Evolutionary conservation across 2,329 filamentous ascomycete species (phyloP).

Genomic region (Hymenoscyphus albidus): DNA sequence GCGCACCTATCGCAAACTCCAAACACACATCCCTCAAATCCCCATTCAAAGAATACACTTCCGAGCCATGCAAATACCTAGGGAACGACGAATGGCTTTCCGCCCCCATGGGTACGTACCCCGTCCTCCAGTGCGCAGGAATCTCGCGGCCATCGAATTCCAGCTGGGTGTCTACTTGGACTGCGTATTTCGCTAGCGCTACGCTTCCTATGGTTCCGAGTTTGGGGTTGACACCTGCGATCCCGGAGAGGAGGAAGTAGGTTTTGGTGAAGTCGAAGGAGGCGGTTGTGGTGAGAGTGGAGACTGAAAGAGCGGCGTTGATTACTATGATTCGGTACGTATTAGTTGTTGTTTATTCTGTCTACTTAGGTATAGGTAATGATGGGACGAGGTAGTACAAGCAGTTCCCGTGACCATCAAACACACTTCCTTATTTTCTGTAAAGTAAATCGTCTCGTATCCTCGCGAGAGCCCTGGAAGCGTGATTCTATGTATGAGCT

Average conservation of each 20-base stretch:
- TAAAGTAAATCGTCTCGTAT: background rate
- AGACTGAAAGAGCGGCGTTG: slow-evolving; percentile 66
- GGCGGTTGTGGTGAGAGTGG: slow-evolving; percentile 57
- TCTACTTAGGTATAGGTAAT: no score
- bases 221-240: slow-evolving; percentile 70
- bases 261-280: slow-evolving; percentile 62
- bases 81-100: slow-evolving; percentile 54
- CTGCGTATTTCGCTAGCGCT: slow-evolving; percentile 63
- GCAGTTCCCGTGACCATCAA: background rate
- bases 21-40: slow-evolving; percentile 52
- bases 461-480: background rate
- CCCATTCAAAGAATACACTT: slow-evolving; percentile 64
- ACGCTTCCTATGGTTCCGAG: slow-evolving; percentile 62
- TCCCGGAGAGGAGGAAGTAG: slow-evolving; percentile 70
- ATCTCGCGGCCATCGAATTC: slow-evolving; percentile 70
- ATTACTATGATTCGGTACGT: slow-evolving; percentile 39
- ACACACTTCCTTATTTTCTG: background rate
- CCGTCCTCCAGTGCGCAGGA: slow-evolving; percentile 59
- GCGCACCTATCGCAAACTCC: slow-evolving; percentile 47
- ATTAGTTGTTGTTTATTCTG: background rate
- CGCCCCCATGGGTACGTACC: slow-evolving; percentile 64
- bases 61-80: slow-evolving; percentile 59
- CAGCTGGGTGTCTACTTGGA: slow-evolving; percentile 73
- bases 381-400: background rate
- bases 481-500: background rate